Percentiles rank a stretch among this genome's conserved stretches.
These are phyloP conservation scores for Aspergillus thermomutatus DNA, from an alignment of 2,329 filamentous ascomycete species.

Conservation along the genomic window DNA sequence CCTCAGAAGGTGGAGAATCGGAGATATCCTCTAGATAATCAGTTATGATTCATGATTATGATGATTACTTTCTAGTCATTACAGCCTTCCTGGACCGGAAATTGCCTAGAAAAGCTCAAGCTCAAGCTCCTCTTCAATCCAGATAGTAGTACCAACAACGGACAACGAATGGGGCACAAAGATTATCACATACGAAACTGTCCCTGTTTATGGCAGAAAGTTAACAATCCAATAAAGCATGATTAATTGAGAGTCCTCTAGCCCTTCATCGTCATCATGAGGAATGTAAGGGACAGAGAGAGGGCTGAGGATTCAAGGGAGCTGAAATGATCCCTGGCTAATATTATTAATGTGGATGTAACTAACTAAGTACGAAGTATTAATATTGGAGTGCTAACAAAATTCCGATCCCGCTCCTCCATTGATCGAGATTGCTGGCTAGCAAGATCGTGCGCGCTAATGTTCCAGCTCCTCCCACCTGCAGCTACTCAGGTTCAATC, in stretches of 20 bases:
- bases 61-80: background rate
- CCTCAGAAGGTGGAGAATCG: background rate
- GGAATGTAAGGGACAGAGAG: background rate
- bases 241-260: background rate
- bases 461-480: background rate
- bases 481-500: background rate
- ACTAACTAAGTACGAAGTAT: no score
- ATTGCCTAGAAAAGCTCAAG: background rate
- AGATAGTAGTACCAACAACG: background rate
- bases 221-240: background rate
- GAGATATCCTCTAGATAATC: background rate
- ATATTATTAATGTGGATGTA: no score
- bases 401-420: background rate
- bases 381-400: no score
- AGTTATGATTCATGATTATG: background rate
- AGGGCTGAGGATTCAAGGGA: background rate
- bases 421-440: background rate
- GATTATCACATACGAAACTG: no score
- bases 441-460: constrained; percentile 9
- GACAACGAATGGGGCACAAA: background rate
- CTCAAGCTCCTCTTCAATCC: background rate
- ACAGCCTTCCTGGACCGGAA: background rate
- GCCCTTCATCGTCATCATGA: background rate
- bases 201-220: background rate
- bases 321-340: background rate